Evolutionary conservation across 192 early-diverging fungal species (phyloP).

Genomic region (Dispira parvispora): DNA sequence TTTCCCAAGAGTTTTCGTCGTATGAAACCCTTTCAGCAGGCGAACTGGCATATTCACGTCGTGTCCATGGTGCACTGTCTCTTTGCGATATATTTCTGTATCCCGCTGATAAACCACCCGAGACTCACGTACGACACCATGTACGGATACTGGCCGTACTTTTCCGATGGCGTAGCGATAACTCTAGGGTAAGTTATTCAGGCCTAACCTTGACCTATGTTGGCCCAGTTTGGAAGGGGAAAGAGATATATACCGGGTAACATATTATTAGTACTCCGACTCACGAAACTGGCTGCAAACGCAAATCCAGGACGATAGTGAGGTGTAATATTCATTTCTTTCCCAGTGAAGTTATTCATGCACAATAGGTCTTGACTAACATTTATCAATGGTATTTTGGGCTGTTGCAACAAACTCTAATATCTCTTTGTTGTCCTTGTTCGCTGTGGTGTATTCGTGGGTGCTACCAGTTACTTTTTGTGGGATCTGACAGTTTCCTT

Average conservation of each 20-base stretch:
- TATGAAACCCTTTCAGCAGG: slow-evolving; percentile 32
- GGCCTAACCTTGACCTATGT: not conserved
- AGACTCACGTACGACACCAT: slow-evolving; percentile 38
- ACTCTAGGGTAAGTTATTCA: not conserved
- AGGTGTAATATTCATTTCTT: too few species aligned
- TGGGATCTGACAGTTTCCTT: slow-evolving; percentile 70
- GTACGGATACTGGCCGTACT: not conserved
- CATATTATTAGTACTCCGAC: too few species aligned
- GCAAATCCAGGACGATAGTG: too few species aligned
- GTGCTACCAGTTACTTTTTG: slow-evolving; percentile 58
- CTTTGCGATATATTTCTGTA: slow-evolving; percentile 38
- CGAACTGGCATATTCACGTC: slow-evolving; percentile 62
- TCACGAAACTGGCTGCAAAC: too few species aligned
- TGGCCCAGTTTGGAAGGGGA: too few species aligned
- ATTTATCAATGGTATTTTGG: too few species aligned
- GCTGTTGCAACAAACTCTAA: too few species aligned
- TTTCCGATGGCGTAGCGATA: not conserved
- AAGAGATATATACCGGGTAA: too few species aligned
- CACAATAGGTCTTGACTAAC: too few species aligned
- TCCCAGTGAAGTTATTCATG: too few species aligned
- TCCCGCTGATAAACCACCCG: slow-evolving; percentile 50
- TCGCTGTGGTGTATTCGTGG: too few species aligned
- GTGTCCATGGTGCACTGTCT: slow-evolving; percentile 66
- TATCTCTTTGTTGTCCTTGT: too few species aligned
- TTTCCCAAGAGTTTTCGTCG: slow-evolving; percentile 50